A percentile compares a stretch with the other conserved stretches of the same genome.
phyloP scores from a whole-genome alignment of 1,284 basidiomycete species.

The Boletus austroedulis region DNA sequence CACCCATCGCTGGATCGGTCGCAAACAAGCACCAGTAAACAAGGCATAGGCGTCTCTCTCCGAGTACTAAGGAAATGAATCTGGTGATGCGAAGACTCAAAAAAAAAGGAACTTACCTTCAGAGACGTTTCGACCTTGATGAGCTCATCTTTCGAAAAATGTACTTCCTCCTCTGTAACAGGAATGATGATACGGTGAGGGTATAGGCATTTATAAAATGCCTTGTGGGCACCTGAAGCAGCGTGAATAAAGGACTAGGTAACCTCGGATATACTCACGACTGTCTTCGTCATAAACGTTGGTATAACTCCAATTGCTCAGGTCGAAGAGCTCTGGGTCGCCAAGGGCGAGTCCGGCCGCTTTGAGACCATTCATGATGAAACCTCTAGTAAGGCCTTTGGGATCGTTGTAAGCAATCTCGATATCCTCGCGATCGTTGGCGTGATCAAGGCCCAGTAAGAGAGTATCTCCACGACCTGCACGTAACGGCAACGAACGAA shows the following conservation, averaged over 20 bases:
- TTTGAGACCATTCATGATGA: constrained; percentile 89
- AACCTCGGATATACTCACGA: constrained; percentile 48
- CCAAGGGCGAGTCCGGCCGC: constrained; percentile 61
- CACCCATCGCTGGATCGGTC: constrained; percentile 85
- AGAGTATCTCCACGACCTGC: constrained; percentile 69
- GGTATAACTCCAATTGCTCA: constrained; percentile 81
- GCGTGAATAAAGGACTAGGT: background rate
- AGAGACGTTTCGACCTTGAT: constrained; percentile 86
- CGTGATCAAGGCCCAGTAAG: constrained; percentile 82
- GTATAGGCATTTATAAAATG: constrained; percentile 74
- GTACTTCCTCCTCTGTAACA: constrained; percentile 40
- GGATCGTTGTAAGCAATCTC: constrained; percentile 84
- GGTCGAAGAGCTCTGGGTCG: constrained; percentile 57
- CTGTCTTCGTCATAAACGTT: constrained; percentile 69
- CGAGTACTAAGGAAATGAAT: constrained; percentile 61
- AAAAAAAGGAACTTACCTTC: constrained; percentile 61
- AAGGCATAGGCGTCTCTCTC: constrained; percentile 69
- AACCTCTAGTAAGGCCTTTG: constrained; percentile 73
- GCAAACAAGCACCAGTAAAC: constrained; percentile 77
- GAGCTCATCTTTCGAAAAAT: constrained; percentile 70
- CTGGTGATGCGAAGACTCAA: background rate
- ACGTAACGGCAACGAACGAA: constrained; percentile 76
- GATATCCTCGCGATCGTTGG: constrained; percentile 65
- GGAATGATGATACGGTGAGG: constrained; percentile 62
- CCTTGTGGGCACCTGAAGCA: constrained; percentile 76